Conservation (phyloP, 495 filamentous ascomycete species). For the Neurospora sp. region DNA sequence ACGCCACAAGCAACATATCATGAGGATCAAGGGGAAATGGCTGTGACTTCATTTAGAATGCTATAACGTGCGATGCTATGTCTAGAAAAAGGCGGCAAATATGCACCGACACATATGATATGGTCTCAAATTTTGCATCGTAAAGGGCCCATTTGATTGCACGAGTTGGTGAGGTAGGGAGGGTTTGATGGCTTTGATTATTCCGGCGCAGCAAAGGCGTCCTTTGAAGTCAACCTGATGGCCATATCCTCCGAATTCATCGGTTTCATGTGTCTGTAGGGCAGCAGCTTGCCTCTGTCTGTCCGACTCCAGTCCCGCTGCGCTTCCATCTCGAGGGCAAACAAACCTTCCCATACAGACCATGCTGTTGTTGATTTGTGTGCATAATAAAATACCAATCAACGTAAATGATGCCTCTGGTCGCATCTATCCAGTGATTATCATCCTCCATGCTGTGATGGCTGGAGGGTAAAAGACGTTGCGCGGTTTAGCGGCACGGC, state of each 20-base stretch:
- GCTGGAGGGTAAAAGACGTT: not conserved
- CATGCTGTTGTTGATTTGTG: not conserved
- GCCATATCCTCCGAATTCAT: not conserved
- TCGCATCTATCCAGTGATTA: slow-evolving; percentile 7
- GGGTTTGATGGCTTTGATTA: not conserved
- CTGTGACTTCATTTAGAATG: not conserved
- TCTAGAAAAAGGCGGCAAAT: not conserved
- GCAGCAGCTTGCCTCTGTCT: not conserved
- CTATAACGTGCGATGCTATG: not conserved
- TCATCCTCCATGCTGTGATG: not conserved
- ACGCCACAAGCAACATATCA: not conserved
- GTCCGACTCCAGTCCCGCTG: not conserved
- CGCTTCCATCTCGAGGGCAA: not conserved
- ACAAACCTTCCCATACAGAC: not conserved
- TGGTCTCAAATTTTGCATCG: not conserved
- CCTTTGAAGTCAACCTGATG: not conserved
- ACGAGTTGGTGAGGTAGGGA: not conserved
- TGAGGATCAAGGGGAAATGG: not conserved
- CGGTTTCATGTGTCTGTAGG: not conserved
- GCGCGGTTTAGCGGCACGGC: not conserved
- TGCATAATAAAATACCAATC: not conserved
- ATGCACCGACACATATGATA: not conserved
- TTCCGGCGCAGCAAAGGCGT: not conserved
- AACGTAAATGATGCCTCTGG: not conserved
- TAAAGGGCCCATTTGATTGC: not conserved